These are phyloP conservation scores for Aspergillus unguis DNA, from an alignment of 2,329 filamentous ascomycete genomes.

Conservation along the genomic window DNA sequence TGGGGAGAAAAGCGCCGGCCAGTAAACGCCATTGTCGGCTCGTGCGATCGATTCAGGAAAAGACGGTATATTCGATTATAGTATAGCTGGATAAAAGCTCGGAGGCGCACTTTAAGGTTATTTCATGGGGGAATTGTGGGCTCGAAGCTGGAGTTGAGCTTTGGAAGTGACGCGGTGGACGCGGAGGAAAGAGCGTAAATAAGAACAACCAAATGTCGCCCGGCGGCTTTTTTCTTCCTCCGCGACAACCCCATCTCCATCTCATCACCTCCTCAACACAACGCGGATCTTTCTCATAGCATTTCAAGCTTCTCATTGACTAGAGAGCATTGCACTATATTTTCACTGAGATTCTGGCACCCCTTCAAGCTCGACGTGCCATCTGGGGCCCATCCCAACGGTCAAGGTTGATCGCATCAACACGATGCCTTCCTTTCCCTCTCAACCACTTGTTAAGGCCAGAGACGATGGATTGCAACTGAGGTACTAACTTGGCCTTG, in stretches of 20 bases:
- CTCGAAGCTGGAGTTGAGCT: slow-evolving; percentile 13
- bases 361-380: background rate
- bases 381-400: background rate
- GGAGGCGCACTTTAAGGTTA: background rate
- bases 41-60: background rate
- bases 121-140: background rate
- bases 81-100: background rate
- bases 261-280: background rate
- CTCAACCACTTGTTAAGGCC: slow-evolving; percentile 36
- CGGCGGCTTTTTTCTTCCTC: slow-evolving; percentile 27
- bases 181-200: slow-evolving; percentile 21
- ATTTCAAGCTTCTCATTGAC: background rate
- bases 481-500: slow-evolving; percentile 30
- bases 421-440: slow-evolving; percentile 35
- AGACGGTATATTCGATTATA: background rate
- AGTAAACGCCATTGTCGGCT: slow-evolving; percentile 27
- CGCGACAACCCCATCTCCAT: slow-evolving; percentile 8
- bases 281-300: background rate
- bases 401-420: background rate
- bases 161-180: slow-evolving; percentile 29
- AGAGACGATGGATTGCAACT: slow-evolving; percentile 43
- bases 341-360: background rate
- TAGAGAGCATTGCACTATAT: background rate
- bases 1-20: slow-evolving; percentile 20
- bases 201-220: slow-evolving; percentile 6